phyloP scores from a whole-genome alignment of 2,329 filamentous ascomycete genomes.

The Akanthomyces muscarius region DNA sequence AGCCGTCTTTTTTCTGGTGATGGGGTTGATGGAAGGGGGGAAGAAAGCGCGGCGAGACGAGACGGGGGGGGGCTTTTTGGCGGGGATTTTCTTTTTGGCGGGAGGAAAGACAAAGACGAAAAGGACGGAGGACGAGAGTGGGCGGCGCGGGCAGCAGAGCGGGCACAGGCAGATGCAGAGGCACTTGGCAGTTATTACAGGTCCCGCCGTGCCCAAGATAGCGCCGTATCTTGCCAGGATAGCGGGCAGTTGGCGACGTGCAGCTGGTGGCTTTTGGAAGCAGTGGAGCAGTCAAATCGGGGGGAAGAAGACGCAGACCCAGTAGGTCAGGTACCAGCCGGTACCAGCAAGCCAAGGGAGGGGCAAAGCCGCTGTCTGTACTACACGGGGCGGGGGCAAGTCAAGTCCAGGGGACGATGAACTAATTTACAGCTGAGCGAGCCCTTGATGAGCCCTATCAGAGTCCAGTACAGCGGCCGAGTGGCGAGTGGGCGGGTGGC shows the following conservation, averaged over 20 bases:
- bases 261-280: not conserved
- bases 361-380: not conserved
- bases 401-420: no score
- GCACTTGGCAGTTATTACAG: not conserved
- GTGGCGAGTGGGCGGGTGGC: no score
- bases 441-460: no score
- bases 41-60: not conserved
- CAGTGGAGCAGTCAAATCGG: not conserved
- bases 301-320: not conserved
- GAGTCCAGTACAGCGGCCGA: no score
- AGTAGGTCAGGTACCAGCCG: not conserved
- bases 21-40: not conserved
- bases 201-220: no score
- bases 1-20: not conserved
- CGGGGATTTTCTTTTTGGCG: conserved; percentile 3
- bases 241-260: not conserved
- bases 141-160: not conserved
- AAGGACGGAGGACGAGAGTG: not conserved
- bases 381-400: no score
- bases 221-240: no score
- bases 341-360: not conserved
- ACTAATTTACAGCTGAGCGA: no score
- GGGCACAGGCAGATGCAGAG: not conserved
- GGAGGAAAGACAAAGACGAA: not conserved
- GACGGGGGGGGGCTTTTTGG: not conserved